phyloP scores from a whole-genome alignment of 169 alveolate species.

The Sarcocystis neurona region DNA sequence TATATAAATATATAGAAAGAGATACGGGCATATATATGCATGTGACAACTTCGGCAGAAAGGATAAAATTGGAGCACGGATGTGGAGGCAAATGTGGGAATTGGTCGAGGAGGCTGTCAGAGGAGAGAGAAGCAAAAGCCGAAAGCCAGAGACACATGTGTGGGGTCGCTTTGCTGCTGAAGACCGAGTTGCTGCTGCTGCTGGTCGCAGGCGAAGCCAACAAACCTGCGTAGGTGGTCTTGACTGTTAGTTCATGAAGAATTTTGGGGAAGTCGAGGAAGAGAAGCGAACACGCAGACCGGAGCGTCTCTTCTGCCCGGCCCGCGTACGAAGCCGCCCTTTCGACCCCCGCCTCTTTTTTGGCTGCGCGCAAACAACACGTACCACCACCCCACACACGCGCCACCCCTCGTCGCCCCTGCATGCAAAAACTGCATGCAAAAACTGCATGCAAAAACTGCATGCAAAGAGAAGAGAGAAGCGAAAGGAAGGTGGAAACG shows the following conservation, averaged over 20 bases:
- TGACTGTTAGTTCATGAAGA: conserved; percentile 78
- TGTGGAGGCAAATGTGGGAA: too few relatives aligned
- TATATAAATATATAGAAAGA: too few relatives aligned
- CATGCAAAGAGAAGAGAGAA: not conserved
- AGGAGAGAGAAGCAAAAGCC: not conserved
- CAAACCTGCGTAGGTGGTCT: conserved; percentile 79
- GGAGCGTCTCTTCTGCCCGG: conserved; percentile 68
- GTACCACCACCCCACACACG: not conserved
- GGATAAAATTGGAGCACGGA: too few relatives aligned
- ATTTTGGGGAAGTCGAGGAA: conserved; percentile 75
- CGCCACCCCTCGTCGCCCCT: too few relatives aligned
- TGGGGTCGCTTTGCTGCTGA: too few relatives aligned
- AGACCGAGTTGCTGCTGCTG: not conserved
- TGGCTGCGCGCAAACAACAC: conserved; percentile 65
- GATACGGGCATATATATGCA: not conserved
- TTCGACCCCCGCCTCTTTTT: conserved; percentile 83
- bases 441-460: not conserved
- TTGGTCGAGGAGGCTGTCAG: too few relatives aligned
- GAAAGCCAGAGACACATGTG: not conserved
- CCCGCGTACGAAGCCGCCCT: conserved; percentile 85
- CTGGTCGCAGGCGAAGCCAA: not conserved
- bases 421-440: not conserved
- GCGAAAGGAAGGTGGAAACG: not conserved
- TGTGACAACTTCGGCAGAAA: too few relatives aligned
- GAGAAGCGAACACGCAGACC: conserved; percentile 82